These are phyloP conservation scores for Populus tomentosa DNA, from an alignment of 441 rosid species.

Conservation along the genomic window DNA sequence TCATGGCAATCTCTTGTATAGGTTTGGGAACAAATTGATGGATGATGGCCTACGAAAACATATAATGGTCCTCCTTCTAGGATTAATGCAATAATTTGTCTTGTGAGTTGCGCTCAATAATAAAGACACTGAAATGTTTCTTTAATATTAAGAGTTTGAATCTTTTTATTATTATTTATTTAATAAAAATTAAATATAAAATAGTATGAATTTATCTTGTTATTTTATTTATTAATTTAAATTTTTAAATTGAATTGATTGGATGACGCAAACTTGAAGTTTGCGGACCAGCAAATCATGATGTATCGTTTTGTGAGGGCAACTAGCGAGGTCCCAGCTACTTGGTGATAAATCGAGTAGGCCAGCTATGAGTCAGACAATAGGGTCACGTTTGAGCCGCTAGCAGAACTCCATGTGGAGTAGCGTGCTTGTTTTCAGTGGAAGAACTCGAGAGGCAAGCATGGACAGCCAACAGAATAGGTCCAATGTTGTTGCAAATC, in stretches of 20 bases:
- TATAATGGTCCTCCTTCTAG: constrained; percentile 19
- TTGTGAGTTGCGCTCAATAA: not conserved
- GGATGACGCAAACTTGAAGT: not conserved
- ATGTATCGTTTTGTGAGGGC: not conserved
- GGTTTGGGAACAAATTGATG: not conserved
- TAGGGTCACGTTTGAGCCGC: not conserved
- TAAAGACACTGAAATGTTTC: constrained; percentile 1
- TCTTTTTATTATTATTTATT: not conserved
- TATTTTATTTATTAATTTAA: too few relatives aligned
- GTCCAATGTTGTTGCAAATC: not conserved
- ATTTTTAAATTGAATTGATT: too few relatives aligned
- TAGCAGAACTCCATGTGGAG: not conserved
- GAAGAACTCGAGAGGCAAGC: not conserved
- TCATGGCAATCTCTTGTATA: constrained; percentile 15
- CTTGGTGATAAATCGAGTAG: not conserved
- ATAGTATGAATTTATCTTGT: too few relatives aligned
- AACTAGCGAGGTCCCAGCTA: not conserved
- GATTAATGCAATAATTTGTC: not conserved
- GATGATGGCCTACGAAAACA: not conserved
- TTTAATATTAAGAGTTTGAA: too few relatives aligned
- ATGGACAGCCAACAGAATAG: not conserved
- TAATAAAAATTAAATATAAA: too few relatives aligned
- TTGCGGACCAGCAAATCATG: too few relatives aligned
- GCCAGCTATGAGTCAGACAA: not conserved
- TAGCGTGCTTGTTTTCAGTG: not conserved